phyloP scores from a whole-genome alignment of 2,329 filamentous ascomycete genomes.

The Neonectria punicea region DNA sequence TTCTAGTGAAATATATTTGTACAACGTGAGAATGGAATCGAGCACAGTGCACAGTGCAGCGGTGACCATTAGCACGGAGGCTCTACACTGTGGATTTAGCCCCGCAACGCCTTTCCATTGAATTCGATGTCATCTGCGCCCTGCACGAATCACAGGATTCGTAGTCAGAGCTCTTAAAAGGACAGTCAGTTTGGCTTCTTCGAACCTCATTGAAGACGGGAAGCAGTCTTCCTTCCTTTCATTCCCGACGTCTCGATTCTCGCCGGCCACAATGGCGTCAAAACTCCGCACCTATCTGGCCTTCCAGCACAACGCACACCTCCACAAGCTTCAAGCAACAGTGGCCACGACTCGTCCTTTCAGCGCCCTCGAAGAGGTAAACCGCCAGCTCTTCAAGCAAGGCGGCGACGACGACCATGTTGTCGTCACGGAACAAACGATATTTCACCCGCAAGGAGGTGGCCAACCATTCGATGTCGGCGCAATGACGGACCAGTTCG shows the following conservation, averaged over 20 bases:
- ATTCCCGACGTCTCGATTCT: not conserved
- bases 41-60: too few relatives aligned
- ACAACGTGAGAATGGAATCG: too few relatives aligned
- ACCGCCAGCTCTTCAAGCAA: constrained; percentile 68
- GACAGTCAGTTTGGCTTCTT: not conserved
- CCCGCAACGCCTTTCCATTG: not conserved
- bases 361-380: constrained; percentile 59
- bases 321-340: constrained; percentile 54
- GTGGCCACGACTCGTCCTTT: constrained; percentile 62
- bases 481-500: constrained; percentile 54
- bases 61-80: too few relatives aligned
- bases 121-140: not conserved
- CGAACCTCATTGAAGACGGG: too few relatives aligned
- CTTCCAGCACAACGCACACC: constrained; percentile 56
- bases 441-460: constrained; percentile 80
- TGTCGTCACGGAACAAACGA: constrained; percentile 72
- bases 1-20: too few relatives aligned
- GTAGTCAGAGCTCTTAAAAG: not conserved
- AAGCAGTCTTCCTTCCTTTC: not conserved
- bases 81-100: not conserved
- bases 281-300: constrained; percentile 47
- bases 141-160: not conserved
- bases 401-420: constrained; percentile 61
- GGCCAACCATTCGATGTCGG: constrained; percentile 78
- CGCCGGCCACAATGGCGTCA: constrained; percentile 31